Conservation (phyloP, 805 yeast genomes). For the Zygosaccharomyces kombuchaensis region DNA sequence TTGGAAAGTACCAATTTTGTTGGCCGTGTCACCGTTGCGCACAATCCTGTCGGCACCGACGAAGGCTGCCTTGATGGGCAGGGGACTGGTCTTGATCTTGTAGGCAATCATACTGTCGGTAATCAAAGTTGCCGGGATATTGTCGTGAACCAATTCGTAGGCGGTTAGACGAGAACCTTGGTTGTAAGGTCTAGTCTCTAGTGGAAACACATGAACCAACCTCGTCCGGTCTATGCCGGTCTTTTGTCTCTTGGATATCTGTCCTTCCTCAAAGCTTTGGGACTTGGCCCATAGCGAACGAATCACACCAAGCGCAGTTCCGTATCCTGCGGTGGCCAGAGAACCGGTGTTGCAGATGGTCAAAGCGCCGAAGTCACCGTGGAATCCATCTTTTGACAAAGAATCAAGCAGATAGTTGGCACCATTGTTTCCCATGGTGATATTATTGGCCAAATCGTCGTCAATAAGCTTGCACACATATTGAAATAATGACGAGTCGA, state of each 20-base stretch:
- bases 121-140: conserved; percentile 81
- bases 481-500: conserved; percentile 34
- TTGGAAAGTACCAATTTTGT: conserved; percentile 93
- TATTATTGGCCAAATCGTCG: conserved; percentile 76
- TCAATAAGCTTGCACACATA: conserved; percentile 57
- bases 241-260: conserved; percentile 27
- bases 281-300: conserved; percentile 59
- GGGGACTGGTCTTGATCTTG: conserved; percentile 42
- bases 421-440: conserved; percentile 76
- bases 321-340: conserved; percentile 94
- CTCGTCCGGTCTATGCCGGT: conserved; percentile 37
- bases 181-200: conserved; percentile 94
- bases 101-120: conserved; percentile 92
- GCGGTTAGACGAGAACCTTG: conserved; percentile 95
- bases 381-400: conserved; percentile 44
- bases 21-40: conserved; percentile 90
- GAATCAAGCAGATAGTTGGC: conserved; percentile 54
- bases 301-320: conserved; percentile 92
- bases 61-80: conserved; percentile 82
- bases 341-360: conserved; percentile 97
- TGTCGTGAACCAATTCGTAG: conserved; percentile 79
- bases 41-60: conserved; percentile 97
- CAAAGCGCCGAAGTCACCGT: conserved; percentile 70
- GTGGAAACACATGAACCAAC: conserved; percentile 71
- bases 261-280: conserved; percentile 24